Evolutionary conservation across 2,329 filamentous ascomycete genomes (phyloP).

Genomic region (Colletotrichum limetticola): DNA sequence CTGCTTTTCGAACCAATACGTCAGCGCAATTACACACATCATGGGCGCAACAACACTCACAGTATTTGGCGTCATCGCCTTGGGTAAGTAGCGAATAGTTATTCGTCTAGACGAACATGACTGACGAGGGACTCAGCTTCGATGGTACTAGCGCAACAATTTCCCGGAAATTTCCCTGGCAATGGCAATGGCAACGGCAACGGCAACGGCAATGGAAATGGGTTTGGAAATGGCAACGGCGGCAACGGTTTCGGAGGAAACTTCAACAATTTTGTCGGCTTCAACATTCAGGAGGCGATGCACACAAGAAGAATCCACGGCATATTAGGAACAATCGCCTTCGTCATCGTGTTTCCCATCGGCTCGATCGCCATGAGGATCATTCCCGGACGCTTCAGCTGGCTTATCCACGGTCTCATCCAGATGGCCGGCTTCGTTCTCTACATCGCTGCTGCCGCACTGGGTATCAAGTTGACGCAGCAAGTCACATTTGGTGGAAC

Average conservation of each 20-base stretch:
- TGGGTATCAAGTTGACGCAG: conserved; percentile 55
- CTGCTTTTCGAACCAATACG: neutral
- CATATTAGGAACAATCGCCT: conserved; percentile 51
- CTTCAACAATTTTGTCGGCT: conserved; percentile 36
- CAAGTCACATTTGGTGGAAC: conserved; percentile 43
- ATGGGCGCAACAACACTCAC: conserved; percentile 17
- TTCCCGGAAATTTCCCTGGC: conserved; percentile 19
- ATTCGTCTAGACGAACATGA: neutral
- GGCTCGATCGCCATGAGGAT: conserved; percentile 55
- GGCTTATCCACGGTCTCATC: conserved; percentile 51
- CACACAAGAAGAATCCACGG: conserved; percentile 52
- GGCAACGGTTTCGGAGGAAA: conserved; percentile 29
- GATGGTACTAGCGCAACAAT: conserved; percentile 20
- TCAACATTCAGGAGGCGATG: conserved; percentile 43
- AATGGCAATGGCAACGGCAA: conserved; percentile 18
- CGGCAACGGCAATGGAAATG: conserved; percentile 23
- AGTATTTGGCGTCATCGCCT: conserved; percentile 13
- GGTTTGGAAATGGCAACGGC: conserved; percentile 19
- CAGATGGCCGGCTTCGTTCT: conserved; percentile 51
- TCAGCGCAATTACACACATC: neutral
- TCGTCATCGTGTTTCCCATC: conserved; percentile 56
- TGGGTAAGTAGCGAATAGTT: neutral
- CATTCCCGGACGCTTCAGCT: conserved; percentile 46
- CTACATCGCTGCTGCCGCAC: conserved; percentile 50
- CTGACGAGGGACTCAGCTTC: conserved; percentile 8